Percentiles rank a stretch among this genome's conserved stretches.
Evolutionary conservation across 2,329 filamentous ascomycete species (phyloP).

Genomic region (Penicillium griseofulvum): DNA sequence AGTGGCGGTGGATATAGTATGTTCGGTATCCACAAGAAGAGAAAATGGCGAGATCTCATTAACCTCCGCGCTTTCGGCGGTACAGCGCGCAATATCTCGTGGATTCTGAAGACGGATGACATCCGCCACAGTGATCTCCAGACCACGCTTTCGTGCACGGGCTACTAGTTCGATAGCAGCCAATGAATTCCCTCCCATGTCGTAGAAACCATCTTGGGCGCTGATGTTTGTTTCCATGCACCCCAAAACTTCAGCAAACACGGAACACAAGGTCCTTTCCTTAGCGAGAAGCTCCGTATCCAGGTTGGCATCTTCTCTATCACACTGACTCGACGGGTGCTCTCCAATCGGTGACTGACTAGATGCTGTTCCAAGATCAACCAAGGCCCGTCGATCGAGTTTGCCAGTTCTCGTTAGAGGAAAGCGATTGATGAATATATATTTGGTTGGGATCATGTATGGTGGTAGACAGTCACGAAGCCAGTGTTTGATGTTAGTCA

Average conservation of each 20-base stretch:
- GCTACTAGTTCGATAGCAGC: conserved; percentile 30
- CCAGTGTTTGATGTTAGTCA: not conserved
- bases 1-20: not conserved
- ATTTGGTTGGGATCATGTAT: conserved; percentile 7
- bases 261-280: not conserved
- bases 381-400: conserved; percentile 3
- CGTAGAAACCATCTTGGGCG: conserved; percentile 28
- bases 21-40: not conserved
- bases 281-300: not conserved
- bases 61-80: not conserved
- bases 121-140: conserved; percentile 16
- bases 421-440: not conserved
- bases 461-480: not conserved
- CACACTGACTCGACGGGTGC: not conserved
- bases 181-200: conserved; percentile 32
- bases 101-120: conserved; percentile 4
- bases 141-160: conserved; percentile 16
- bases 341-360: not conserved
- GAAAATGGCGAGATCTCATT: not conserved
- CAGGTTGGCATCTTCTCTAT: not conserved
- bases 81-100: not conserved
- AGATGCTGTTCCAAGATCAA: not conserved
- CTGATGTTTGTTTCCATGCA: not conserved
- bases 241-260: not conserved
- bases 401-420: conserved; percentile 6